phyloP scores from a whole-genome alignment of 257 asterid species.

The Salvia rosmarinus region DNA sequence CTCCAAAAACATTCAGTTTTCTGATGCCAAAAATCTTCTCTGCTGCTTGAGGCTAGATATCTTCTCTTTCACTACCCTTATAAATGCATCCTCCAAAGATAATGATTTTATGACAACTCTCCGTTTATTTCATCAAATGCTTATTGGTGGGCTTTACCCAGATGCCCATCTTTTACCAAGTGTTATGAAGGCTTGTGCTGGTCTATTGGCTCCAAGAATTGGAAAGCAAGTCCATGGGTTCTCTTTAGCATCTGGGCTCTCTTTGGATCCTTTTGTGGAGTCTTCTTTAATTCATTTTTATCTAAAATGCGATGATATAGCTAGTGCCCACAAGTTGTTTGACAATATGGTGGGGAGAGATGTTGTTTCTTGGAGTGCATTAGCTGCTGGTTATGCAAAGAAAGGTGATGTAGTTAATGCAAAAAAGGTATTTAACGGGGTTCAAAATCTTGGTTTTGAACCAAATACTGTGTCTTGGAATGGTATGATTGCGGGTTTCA shows the following conservation, averaged over 20 bases:
- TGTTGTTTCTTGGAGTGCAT: slow-evolving; percentile 79
- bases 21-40: slow-evolving; percentile 54
- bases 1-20: slow-evolving; percentile 50
- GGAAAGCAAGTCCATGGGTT: slow-evolving; percentile 84
- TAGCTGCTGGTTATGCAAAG: slow-evolving; percentile 80
- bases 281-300: slow-evolving; percentile 77
- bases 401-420: slow-evolving; percentile 65
- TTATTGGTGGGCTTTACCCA: slow-evolving; percentile 46
- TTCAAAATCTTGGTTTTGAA: slow-evolving; percentile 49
- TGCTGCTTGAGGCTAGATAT: slow-evolving; percentile 48
- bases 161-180: slow-evolving; percentile 75
- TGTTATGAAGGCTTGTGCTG: slow-evolving; percentile 70
- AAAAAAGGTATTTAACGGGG: slow-evolving; percentile 49
- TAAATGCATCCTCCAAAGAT: slow-evolving; percentile 64
- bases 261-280: slow-evolving; percentile 62
- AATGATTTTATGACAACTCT: slow-evolving; percentile 47
- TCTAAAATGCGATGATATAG: slow-evolving; percentile 55
- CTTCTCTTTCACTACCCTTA: slow-evolving; percentile 56
- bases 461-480: slow-evolving; percentile 85
- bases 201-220: slow-evolving; percentile 43
- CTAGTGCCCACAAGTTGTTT: slow-evolving; percentile 58
- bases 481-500: slow-evolving; percentile 94
- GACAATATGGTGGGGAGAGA: slow-evolving; percentile 57
- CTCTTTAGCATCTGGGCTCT: slow-evolving; percentile 60
- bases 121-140: slow-evolving; percentile 53